Evolutionary conservation across 495 filamentous ascomycete species (phyloP).

Genomic region (Hyphodiscus hymeniophilus): DNA sequence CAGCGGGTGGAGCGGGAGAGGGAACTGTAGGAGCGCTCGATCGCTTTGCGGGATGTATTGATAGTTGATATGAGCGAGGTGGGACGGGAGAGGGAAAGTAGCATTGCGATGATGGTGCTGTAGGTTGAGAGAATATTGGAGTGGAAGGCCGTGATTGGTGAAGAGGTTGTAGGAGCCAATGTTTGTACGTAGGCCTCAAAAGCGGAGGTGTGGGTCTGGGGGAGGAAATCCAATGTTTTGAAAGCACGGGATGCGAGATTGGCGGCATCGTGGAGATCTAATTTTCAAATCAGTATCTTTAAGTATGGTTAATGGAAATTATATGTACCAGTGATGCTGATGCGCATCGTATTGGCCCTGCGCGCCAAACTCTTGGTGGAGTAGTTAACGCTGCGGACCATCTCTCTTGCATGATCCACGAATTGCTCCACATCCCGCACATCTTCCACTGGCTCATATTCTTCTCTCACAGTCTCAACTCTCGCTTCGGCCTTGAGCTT

Average conservation of each 20-base stretch:
- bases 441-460: conserved; percentile 77
- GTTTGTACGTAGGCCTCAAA: conserved; percentile 62
- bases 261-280: conserved; percentile 64
- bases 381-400: conserved; percentile 73
- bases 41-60: conserved; percentile 49
- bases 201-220: conserved; percentile 56
- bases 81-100: conserved; percentile 74
- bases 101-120: conserved; percentile 71
- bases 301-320: neutral
- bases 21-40: conserved; percentile 67
- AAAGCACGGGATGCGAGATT: conserved; percentile 48
- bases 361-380: conserved; percentile 75
- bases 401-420: conserved; percentile 78
- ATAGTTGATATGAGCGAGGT: conserved; percentile 68
- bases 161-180: conserved; percentile 59
- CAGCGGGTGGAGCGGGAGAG: conserved; percentile 65
- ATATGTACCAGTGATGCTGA: conserved; percentile 42
- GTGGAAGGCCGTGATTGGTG: conserved; percentile 67
- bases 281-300: conserved; percentile 21
- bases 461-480: conserved; percentile 76
- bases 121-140: conserved; percentile 65
- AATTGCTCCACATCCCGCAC: conserved; percentile 91
- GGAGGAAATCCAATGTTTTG: conserved; percentile 57
- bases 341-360: conserved; percentile 50
- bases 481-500: conserved; percentile 76